These are phyloP conservation scores for Nemania diffusa DNA, from an alignment of 2,329 filamentous ascomycete species.

Conservation along the genomic window DNA sequence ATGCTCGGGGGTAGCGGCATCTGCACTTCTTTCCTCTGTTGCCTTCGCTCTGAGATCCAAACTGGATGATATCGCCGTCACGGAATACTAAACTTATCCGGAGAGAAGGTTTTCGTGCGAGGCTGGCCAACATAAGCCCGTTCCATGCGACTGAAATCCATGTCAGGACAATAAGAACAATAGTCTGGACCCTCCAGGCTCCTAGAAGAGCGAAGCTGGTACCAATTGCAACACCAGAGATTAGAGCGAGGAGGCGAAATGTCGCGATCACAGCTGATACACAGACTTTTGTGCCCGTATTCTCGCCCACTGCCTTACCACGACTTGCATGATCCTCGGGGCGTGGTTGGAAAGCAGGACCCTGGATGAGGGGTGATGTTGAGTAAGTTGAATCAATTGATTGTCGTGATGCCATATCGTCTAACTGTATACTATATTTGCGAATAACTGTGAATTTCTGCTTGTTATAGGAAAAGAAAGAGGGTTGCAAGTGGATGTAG, in stretches of 20 bases:
- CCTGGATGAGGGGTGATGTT: slow-evolving; percentile 19
- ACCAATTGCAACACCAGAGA: slow-evolving; percentile 17
- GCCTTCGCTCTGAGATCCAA: background rate
- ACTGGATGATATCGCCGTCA: slow-evolving; percentile 1
- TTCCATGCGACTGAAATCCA: slow-evolving; percentile 25
- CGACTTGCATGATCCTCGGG: background rate
- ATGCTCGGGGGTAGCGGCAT: background rate
- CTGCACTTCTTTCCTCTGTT: background rate
- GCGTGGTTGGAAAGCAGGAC: background rate
- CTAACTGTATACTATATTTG: background rate
- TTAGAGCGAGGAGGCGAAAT: slow-evolving; percentile 15
- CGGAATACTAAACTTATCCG: slow-evolving; percentile 19
- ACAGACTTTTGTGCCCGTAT: background rate
- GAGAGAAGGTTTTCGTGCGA: background rate
- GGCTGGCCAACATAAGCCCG: background rate
- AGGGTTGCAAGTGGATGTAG: background rate
- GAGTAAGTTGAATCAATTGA: slow-evolving; percentile 30
- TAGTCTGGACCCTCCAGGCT: background rate
- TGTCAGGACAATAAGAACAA: slow-evolving; percentile 5
- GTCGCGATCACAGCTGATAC: background rate
- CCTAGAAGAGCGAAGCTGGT: background rate
- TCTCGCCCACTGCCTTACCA: background rate
- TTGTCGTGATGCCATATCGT: slow-evolving; percentile 11
- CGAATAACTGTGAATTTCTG: background rate
- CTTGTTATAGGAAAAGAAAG: background rate